Evolutionary conservation across 2,329 filamentous ascomycete genomes (phyloP).

Genomic region (Colletotrichum truncatum): DNA sequence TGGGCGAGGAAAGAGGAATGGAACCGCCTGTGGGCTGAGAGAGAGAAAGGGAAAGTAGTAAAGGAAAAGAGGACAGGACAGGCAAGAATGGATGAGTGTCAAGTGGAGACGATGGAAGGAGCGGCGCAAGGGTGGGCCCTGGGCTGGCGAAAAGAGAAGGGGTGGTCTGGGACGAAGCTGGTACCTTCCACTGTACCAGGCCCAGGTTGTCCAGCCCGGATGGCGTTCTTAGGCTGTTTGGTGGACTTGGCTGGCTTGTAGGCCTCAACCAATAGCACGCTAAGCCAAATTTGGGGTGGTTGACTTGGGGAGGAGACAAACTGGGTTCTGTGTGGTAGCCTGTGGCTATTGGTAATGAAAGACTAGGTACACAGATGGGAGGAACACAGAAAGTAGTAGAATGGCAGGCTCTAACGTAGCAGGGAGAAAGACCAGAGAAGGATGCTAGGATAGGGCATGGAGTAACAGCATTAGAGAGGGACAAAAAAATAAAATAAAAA

Average conservation of each 20-base stretch:
- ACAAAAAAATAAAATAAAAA: too few species aligned
- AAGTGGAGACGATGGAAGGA: conserved; percentile 11
- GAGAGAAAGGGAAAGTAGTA: background rate
- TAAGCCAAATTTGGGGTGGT: background rate
- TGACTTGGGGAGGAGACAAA: background rate
- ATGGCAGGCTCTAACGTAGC: too few species aligned
- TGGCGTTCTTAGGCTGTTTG: background rate
- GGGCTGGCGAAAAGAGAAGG: background rate
- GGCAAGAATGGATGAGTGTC: background rate
- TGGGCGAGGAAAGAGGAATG: conserved; percentile 1
- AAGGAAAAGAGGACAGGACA: background rate
- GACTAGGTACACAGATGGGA: too few species aligned
- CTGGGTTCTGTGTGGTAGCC: background rate
- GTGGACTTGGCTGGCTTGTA: background rate
- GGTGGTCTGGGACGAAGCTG: background rate
- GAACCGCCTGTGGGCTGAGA: background rate
- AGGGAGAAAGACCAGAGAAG: too few species aligned
- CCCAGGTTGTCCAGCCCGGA: too few species aligned
- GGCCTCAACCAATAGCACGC: background rate
- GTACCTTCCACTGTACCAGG: background rate
- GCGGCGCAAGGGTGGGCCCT: background rate
- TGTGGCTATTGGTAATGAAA: too few species aligned
- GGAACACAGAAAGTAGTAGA: too few species aligned
- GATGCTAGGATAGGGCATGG: too few species aligned
- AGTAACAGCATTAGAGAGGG: too few species aligned